phyloP scores from a whole-genome alignment of 805 yeast genomes.

The Cyberlindnera saturnus region DNA sequence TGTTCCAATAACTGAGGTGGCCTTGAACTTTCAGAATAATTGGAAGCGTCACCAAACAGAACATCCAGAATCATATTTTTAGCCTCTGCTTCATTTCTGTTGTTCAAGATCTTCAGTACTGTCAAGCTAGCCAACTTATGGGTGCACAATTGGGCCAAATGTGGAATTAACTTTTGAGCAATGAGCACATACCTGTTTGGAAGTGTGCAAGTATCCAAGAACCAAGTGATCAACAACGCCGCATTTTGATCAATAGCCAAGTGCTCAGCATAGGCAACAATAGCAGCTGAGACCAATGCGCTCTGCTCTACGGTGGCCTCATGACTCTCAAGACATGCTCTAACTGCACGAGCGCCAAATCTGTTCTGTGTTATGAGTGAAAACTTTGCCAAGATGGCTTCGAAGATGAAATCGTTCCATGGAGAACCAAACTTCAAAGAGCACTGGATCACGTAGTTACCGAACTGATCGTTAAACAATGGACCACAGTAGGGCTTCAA shows the following conservation, averaged over 20 bases:
- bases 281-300: slow-evolving; percentile 66
- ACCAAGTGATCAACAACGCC: slow-evolving; percentile 87
- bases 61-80: slow-evolving; percentile 55
- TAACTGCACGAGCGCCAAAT: slow-evolving; percentile 90
- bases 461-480: slow-evolving; percentile 90
- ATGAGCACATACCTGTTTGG: slow-evolving; percentile 62
- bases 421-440: slow-evolving; percentile 87
- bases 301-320: slow-evolving; percentile 63
- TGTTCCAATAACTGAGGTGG: slow-evolving; percentile 46
- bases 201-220: slow-evolving; percentile 73
- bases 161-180: slow-evolving; percentile 54
- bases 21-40: slow-evolving; percentile 21
- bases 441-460: slow-evolving; percentile 93
- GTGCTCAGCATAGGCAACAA: slow-evolving; percentile 71
- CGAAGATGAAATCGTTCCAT: slow-evolving; percentile 84
- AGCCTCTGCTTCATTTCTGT: slow-evolving; percentile 57
- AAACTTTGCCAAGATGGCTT: slow-evolving; percentile 71
- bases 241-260: slow-evolving; percentile 84
- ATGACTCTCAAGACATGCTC: slow-evolving; percentile 86
- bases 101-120: slow-evolving; percentile 68
- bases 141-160: slow-evolving; percentile 58
- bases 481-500: slow-evolving; percentile 79
- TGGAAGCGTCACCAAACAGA: slow-evolving; percentile 49
- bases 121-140: slow-evolving; percentile 85
- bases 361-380: slow-evolving; percentile 79